phyloP scores from a whole-genome alignment of 176 grass and related monocot species.

The Aegilops tauschii region DNA sequence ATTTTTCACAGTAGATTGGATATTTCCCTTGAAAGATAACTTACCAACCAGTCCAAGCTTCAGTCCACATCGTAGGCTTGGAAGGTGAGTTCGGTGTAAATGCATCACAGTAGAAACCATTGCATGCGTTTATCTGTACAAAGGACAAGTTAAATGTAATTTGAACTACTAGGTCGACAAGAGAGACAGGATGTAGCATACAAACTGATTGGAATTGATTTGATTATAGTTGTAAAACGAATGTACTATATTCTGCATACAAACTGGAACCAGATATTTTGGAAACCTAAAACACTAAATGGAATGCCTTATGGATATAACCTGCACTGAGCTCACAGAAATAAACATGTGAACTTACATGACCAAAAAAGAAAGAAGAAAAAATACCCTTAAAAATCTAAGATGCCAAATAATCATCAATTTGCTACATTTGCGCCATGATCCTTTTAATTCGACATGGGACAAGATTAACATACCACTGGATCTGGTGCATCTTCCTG shows the following conservation, averaged over 20 bases:
- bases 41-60: conserved; percentile 99
- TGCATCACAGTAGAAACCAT: conserved; percentile 98
- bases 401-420: background rate
- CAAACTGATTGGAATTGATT: background rate
- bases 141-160: conserved; percentile 12
- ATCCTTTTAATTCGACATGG: background rate
- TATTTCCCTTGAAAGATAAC: background rate
- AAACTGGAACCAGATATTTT: background rate
- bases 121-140: conserved; percentile 92
- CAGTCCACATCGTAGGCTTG: conserved; percentile 98
- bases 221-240: background rate
- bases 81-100: conserved; percentile 84
- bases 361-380: background rate
- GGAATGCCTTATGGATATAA: background rate
- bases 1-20: background rate
- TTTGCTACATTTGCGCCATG: background rate
- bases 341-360: background rate
- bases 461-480: conserved; percentile 58
- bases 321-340: background rate
- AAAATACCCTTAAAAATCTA: background rate
- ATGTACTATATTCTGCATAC: background rate
- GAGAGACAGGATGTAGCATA: background rate
- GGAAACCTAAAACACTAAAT: background rate
- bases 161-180: background rate
- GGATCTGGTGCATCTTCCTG: conserved; percentile 99